Conservation (phyloP, 345 rosid genomes). For the rapeseed (Brassica napus) region DNA sequence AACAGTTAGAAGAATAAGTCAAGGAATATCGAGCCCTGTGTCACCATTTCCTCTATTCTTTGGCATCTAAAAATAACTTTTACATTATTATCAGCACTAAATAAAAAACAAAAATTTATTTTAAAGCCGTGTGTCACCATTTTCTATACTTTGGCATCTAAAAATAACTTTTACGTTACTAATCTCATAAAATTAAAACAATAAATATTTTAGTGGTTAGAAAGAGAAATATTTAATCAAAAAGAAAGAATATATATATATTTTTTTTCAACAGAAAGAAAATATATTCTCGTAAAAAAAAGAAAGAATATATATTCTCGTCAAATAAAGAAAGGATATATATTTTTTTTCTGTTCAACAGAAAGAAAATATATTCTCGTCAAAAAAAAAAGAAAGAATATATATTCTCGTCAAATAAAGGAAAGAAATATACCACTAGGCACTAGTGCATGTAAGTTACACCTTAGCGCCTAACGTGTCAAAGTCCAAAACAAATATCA, state of each 20-base stretch:
- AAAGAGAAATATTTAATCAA: neutral
- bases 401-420: neutral
- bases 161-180: neutral
- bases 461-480: slow-evolving; percentile 35
- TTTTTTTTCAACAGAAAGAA: too few relatives aligned
- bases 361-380: too few relatives aligned
- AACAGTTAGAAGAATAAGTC: slow-evolving; percentile 39
- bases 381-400: too few relatives aligned
- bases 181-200: neutral
- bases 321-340: too few relatives aligned
- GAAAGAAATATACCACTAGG: neutral
- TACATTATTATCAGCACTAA: neutral
- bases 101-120: neutral
- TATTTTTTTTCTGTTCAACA: too few relatives aligned
- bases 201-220: neutral
- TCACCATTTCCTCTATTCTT: slow-evolving; percentile 17
- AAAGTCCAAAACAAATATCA: slow-evolving; percentile 19
- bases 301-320: too few relatives aligned
- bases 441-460: slow-evolving; percentile 26
- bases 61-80: slow-evolving; percentile 35
- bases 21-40: slow-evolving; percentile 32
- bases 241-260: too few relatives aligned
- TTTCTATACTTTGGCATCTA: slow-evolving; percentile 21
- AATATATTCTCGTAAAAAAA: too few relatives aligned
- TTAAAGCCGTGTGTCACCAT: slow-evolving; percentile 29